Conservation (phyloP, 2,329 filamentous ascomycete genomes). For the Colletotrichum tabaci region DNA sequence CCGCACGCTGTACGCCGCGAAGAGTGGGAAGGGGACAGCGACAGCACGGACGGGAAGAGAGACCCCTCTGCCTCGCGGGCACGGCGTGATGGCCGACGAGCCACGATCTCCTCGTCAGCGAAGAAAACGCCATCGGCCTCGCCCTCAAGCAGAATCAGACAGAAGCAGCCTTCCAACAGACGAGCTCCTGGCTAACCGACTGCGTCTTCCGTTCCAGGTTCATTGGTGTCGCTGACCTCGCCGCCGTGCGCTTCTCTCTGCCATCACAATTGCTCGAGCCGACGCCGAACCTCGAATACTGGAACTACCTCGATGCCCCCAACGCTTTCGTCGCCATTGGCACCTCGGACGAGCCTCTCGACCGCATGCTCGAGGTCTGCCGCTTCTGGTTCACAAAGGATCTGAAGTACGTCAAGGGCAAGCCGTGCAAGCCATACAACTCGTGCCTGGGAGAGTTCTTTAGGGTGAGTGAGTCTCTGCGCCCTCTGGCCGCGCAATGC, state of each 20-base stretch:
- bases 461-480: conserved; percentile 70
- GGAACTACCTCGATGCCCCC: conserved; percentile 96
- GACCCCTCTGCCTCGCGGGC: background rate
- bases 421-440: conserved; percentile 99
- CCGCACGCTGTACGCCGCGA: background rate
- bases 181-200: conserved; percentile 15
- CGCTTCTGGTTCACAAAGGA: conserved; percentile 99
- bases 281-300: conserved; percentile 97
- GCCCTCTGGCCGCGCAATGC: background rate
- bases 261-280: conserved; percentile 96
- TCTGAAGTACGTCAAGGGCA: conserved; percentile 98
- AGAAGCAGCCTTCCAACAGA: background rate
- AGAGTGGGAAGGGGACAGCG: background rate
- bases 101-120: conserved; percentile 1
- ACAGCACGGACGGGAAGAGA: background rate
- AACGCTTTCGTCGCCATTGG: conserved; percentile 89
- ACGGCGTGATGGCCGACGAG: conserved; percentile 11
- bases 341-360: conserved; percentile 90
- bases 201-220: conserved; percentile 71
- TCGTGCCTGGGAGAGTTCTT: conserved; percentile 98
- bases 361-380: conserved; percentile 94
- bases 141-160: background rate
- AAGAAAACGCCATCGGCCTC: too few relatives aligned
- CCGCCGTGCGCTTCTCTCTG: conserved; percentile 94
- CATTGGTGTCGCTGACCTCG: conserved; percentile 95